Base-by-base conservation (phyloP, 371 early-diverging fungal genomes). In the Mucor plumbeus region DNA sequence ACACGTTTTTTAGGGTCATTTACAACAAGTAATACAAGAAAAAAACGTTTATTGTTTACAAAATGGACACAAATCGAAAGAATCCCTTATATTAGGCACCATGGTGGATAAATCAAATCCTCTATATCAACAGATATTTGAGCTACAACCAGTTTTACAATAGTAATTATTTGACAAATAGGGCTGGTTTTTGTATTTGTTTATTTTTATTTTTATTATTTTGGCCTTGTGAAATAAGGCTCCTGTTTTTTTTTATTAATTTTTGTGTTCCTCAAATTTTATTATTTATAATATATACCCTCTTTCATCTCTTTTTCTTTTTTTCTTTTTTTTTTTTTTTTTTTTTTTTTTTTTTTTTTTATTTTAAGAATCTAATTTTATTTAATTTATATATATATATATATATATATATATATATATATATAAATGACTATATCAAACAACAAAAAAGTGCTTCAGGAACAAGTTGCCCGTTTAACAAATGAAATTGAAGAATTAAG, bases 11-110 rank as follows among this genome's bases (percentile, higher is more conserved):
- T 74, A 84, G 81, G 88, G 91, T 40, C 76, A 84, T 53, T 76
- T 90, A 55, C 84, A 84, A 43, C 91, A 90, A 75, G 81, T 90
- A n/a, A 89, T 90, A 59, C 85, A 80, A 38, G 88, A 86, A 1
- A 75, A 79, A 47, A 81, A 85, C 63, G 78, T 89, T 38, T 78
- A 79, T 15, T 88, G 85, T 67, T 69, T 90, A 44, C 82, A 81
- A 63, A 77, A 75, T 47, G 78, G 81, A 35, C 80, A 80, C 38
- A 85, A 86, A 61, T 66, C 78, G n/a, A 76, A 77, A 35, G 68
- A 63, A 33, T 53, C 74, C 1, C 59, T 63, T 11, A 83, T 83
- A 26, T 67, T 73, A 63, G 80, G 83, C 14, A 74, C 72, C 19
- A 83, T 78, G 79, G 41, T 62, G 13, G 77, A 78, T 64, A 69